Conservation (phyloP, 495 filamentous ascomycete species). For the Parathielavia hyrcaniae region DNA sequence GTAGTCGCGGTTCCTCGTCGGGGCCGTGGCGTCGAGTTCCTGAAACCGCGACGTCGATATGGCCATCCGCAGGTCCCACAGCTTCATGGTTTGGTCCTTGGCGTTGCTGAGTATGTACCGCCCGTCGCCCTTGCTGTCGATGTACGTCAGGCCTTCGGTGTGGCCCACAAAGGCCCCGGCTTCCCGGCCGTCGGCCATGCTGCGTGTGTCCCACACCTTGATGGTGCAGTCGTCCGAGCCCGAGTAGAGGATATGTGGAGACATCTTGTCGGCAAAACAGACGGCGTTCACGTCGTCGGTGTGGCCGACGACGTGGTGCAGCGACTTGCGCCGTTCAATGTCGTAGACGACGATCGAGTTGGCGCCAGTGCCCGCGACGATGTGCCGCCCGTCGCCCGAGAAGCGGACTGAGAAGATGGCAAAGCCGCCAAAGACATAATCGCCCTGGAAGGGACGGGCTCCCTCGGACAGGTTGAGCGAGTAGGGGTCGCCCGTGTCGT, state of each 20-base stretch:
- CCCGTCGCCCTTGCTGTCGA: constrained; percentile 94
- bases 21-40: constrained; percentile 36
- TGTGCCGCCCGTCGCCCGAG: constrained; percentile 83
- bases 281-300: constrained; percentile 92
- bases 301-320: constrained; percentile 74
- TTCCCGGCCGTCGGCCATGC: constrained; percentile 77
- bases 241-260: constrained; percentile 92
- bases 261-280: constrained; percentile 83
- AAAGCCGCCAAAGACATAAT: constrained; percentile 32
- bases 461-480: constrained; percentile 61
- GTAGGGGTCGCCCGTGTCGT: constrained; percentile 67
- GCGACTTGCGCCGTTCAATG: constrained; percentile 65
- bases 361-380: constrained; percentile 81
- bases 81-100: constrained; percentile 95
- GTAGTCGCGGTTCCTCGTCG: constrained; percentile 48
- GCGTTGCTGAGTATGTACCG: constrained; percentile 89
- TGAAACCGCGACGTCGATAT: constrained; percentile 62
- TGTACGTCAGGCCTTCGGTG: constrained; percentile 88
- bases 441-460: constrained; percentile 33
- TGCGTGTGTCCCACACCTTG: constrained; percentile 93
- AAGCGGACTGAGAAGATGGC: constrained; percentile 89
- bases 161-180: constrained; percentile 92
- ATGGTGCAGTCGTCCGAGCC: constrained; percentile 92
- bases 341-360: constrained; percentile 87
- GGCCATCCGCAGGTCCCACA: constrained; percentile 89